phyloP scores from a whole-genome alignment of 305 asterid species.

The Fraxinus floribunda region DNA sequence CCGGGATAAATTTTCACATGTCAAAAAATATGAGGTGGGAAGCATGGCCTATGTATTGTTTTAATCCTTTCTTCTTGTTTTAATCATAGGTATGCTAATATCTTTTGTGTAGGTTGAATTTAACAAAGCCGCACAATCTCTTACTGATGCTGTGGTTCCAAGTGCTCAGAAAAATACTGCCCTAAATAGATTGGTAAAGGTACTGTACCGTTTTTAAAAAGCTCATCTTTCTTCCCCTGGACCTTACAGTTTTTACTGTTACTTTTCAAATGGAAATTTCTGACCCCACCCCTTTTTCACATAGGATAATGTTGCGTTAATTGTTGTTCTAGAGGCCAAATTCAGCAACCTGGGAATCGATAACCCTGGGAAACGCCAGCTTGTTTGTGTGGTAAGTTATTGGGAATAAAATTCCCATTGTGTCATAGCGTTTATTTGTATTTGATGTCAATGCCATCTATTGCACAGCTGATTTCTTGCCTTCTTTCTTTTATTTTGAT shows the following conservation, averaged over 20 bases:
- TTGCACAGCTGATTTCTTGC: not conserved
- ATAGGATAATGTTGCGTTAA: slow-evolving; percentile 87
- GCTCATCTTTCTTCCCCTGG: not conserved
- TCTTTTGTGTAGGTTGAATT: slow-evolving; percentile 71
- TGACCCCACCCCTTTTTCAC: slow-evolving; percentile 8
- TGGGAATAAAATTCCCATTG: not conserved
- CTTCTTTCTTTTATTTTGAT: not conserved
- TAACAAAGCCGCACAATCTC: slow-evolving; percentile 95
- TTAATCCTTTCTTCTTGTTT: slow-evolving; percentile 5
- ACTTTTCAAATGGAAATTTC: not conserved
- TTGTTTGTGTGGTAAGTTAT: slow-evolving; percentile 84
- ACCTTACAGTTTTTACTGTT: slow-evolving; percentile 11
- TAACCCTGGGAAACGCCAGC: slow-evolving; percentile 85
- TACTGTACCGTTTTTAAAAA: slow-evolving; percentile 17
- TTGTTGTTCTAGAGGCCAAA: slow-evolving; percentile 90
- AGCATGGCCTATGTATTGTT: not conserved
- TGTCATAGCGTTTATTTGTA: not conserved
- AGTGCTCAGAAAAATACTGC: slow-evolving; percentile 80
- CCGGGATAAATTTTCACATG: slow-evolving; percentile 91
- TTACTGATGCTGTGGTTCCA: slow-evolving; percentile 81
- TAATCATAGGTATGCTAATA: slow-evolving; percentile 22
- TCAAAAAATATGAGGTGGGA: slow-evolving; percentile 90
- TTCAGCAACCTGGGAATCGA: slow-evolving; percentile 74
- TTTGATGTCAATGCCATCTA: not conserved
- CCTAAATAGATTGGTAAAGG: slow-evolving; percentile 84